These are phyloP conservation scores for Aureobasidium sp. DNA, from an alignment of 2,329 filamentous ascomycete species.

Conservation along the genomic window DNA sequence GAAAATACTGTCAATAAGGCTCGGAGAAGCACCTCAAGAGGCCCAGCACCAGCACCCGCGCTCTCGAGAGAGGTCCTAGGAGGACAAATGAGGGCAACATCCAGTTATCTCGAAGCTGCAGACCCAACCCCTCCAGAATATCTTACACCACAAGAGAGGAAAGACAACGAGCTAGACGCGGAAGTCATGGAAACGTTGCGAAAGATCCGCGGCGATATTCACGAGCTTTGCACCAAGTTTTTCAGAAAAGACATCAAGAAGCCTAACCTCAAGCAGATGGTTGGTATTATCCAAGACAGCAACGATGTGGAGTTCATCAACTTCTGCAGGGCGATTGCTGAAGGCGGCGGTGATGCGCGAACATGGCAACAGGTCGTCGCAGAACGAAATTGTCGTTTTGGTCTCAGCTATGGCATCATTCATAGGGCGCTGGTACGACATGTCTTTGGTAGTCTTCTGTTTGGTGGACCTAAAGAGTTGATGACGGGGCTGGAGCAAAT, in stretches of 20 bases:
- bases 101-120: not conserved
- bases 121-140: not conserved
- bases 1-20: not conserved
- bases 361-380: conserved; percentile 23
- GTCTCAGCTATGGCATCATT: conserved; percentile 25
- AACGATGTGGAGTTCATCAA: conserved; percentile 18
- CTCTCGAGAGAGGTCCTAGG: not conserved
- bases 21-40: not conserved
- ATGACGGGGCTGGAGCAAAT: conserved; percentile 29
- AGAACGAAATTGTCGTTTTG: conserved; percentile 17
- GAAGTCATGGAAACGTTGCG: not conserved
- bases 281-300: not conserved
- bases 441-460: conserved; percentile 25
- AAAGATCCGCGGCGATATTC: not conserved
- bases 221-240: not conserved
- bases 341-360: conserved; percentile 20
- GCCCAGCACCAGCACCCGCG: not conserved
- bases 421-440: conserved; percentile 25
- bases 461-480: conserved; percentile 21
- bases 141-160: conserved; percentile 5
- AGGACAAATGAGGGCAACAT: not conserved
- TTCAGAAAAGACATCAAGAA: not conserved
- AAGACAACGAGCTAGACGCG: not conserved
- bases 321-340: conserved; percentile 28
- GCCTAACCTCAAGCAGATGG: not conserved